Evolutionary conservation across 208 protist species (phyloP), one percentile per base, ranked within the genome.

Genomic region (Vickermania ingenoplastis): DNA sequence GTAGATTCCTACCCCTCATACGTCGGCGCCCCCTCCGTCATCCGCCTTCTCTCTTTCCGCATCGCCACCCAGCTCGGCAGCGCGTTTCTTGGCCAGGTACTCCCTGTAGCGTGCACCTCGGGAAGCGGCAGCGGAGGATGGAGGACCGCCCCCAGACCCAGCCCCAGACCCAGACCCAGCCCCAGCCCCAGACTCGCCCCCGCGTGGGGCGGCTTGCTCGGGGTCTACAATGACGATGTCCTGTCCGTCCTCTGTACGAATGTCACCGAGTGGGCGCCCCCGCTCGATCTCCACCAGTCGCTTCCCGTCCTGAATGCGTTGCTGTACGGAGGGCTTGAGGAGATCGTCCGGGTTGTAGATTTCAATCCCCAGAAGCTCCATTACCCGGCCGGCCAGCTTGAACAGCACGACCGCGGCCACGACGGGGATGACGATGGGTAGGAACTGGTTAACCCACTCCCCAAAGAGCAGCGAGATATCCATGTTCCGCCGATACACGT

Each of bases 401-500:
- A 79, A 77, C 27, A 92, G 65, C 28, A 91, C 79, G 28, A 86
- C 65, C 25, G 63, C 62, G 2, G 83, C 67, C n/a, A 96, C 63
- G 59, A 94, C 76, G n/a, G 83, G 81, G 51, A 96, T 92, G 66
- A 92, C 71, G 45, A 86, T 66, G n/a, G 90, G 90, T 55, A 96
- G 48, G 64, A 89, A 88, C n/a, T 68, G 78, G 63, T 96, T 94
- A 23, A 91, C 61, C 58, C 74, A 79, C 23, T 65, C 55, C 27
- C 90, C 90, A 30, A 96, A 81, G 2, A 96, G 58, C 13, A 83
- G 52, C 13, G 57, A 83, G 27, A 91, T 78, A 61, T 94, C 85
- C 90, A 96, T 96, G 60, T 94, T 92, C 49, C 77, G 74, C 41
- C 82, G 76, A 60, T 92, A 92, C 2, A 93, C 89, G 55, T 91